Evolutionary conservation across 129 eudicot species (phyloP).

Genomic region (Flaveria ramosissima): DNA sequence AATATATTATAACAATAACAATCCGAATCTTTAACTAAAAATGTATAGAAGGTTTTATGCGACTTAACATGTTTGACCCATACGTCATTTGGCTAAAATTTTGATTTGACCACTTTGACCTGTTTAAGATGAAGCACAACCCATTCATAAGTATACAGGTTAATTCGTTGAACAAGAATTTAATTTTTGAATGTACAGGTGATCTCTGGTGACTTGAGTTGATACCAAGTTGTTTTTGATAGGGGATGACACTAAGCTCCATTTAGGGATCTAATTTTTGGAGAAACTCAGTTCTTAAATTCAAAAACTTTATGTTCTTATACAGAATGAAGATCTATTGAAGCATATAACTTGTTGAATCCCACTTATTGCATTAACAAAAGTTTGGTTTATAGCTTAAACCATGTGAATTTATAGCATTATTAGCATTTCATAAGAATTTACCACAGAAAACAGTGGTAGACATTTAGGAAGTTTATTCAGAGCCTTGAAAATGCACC

Average conservation of each 20-base stretch:
- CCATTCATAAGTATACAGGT: not conserved
- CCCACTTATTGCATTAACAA: not conserved
- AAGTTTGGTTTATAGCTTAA: not conserved
- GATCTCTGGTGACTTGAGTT: constrained; percentile 43
- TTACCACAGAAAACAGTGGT: constrained; percentile 10
- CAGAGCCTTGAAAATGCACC: not conserved
- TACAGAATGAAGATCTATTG: not conserved
- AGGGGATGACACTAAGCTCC: constrained; percentile 3
- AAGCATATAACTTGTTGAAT: not conserved
- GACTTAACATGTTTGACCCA: not conserved
- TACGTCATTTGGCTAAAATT: not conserved
- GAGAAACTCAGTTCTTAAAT: not conserved
- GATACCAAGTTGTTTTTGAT: constrained; percentile 19
- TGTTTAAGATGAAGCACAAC: not conserved
- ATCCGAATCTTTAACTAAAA: not conserved
- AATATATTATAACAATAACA: not conserved
- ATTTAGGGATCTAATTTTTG: not conserved
- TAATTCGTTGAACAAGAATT: not conserved
- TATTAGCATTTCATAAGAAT: constrained; percentile 17
- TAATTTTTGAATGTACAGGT: constrained; percentile 46
- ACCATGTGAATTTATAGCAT: not conserved
- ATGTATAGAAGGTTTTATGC: not conserved
- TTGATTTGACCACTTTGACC: not conserved
- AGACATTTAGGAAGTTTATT: constrained; percentile 12
- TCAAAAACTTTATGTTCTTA: constrained; percentile 14